A percentile compares a stretch with the other conserved stretches of the same genome.
Evolutionary conservation across 2,329 filamentous ascomycete species (phyloP).

Genomic region (Cladosporium sp.): DNA sequence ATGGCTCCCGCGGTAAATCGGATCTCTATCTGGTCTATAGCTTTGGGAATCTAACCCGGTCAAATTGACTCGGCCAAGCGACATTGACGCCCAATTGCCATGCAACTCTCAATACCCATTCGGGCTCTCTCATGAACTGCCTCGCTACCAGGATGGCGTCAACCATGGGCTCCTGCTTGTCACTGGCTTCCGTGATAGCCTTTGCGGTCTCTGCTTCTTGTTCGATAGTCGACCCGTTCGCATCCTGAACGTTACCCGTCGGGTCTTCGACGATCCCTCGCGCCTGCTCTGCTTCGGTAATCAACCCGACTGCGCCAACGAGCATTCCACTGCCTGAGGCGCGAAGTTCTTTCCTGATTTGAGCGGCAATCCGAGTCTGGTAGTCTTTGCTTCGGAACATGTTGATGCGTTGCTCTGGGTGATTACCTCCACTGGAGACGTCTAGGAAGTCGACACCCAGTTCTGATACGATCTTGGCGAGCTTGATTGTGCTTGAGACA

Average conservation of each 20-base stretch:
- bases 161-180: slow-evolving; percentile 30
- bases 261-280: slow-evolving; percentile 37
- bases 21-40: slow-evolving; percentile 11
- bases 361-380: slow-evolving; percentile 43
- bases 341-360: slow-evolving; percentile 37
- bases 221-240: slow-evolving; percentile 13
- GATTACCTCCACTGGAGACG: slow-evolving; percentile 69
- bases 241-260: slow-evolving; percentile 1
- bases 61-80: slow-evolving; percentile 44
- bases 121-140: slow-evolving; percentile 50
- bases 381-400: slow-evolving; percentile 39
- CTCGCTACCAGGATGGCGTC: slow-evolving; percentile 48
- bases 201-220: slow-evolving; percentile 28
- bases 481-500: slow-evolving; percentile 53
- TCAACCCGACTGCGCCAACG: slow-evolving; percentile 49
- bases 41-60: slow-evolving; percentile 25
- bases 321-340: slow-evolving; percentile 36
- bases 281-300: slow-evolving; percentile 49
- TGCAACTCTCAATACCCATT: slow-evolving; percentile 49
- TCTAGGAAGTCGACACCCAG: slow-evolving; percentile 81
- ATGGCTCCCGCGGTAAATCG: no score
- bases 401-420: slow-evolving; percentile 44
- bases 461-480: slow-evolving; percentile 62
- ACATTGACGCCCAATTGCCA: slow-evolving; percentile 44
- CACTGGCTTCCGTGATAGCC: slow-evolving; percentile 31